Percentiles rank a stretch among this genome's conserved stretches.
Conservation (phyloP, 83 land plant genomes). For the Diphasiastrum complanatum region DNA sequence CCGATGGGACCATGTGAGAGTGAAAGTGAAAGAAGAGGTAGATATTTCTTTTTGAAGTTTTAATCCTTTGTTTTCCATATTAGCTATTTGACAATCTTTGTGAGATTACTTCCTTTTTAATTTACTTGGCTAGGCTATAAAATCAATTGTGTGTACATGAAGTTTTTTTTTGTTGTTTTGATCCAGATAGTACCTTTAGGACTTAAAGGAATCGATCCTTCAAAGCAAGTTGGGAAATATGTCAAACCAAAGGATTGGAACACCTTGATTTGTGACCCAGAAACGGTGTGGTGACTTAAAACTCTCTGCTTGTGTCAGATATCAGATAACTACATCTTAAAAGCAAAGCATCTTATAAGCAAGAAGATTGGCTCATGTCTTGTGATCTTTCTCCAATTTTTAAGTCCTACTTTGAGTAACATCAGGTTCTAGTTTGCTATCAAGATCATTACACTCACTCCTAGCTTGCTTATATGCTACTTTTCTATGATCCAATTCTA, state of each 20-base stretch:
- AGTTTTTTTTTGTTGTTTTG: no score
- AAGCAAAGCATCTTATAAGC: no score
- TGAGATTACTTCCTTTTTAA: background rate
- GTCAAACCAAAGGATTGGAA: constrained; percentile 92
- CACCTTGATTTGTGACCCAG: constrained; percentile 68
- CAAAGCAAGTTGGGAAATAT: constrained; percentile 75
- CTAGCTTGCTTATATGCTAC: no score
- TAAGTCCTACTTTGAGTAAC: no score
- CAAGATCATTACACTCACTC: no score
- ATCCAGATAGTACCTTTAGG: constrained; percentile 89
- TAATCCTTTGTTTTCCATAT: background rate
- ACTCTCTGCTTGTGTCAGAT: background rate
- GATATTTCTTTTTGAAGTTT: background rate
- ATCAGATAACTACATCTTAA: no score
- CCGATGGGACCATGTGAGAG: constrained; percentile 96
- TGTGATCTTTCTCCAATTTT: no score
- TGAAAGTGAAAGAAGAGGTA: constrained; percentile 96
- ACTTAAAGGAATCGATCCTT: constrained; percentile 64
- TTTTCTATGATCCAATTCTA: no score
- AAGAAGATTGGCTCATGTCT: no score
- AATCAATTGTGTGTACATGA: no score
- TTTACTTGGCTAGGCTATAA: background rate
- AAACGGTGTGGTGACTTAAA: constrained; percentile 52
- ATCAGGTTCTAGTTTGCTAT: no score
- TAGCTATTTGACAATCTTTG: background rate